phyloP scores from a whole-genome alignment of 345 rosid genomes.

The Gossypium stocksii region DNA sequence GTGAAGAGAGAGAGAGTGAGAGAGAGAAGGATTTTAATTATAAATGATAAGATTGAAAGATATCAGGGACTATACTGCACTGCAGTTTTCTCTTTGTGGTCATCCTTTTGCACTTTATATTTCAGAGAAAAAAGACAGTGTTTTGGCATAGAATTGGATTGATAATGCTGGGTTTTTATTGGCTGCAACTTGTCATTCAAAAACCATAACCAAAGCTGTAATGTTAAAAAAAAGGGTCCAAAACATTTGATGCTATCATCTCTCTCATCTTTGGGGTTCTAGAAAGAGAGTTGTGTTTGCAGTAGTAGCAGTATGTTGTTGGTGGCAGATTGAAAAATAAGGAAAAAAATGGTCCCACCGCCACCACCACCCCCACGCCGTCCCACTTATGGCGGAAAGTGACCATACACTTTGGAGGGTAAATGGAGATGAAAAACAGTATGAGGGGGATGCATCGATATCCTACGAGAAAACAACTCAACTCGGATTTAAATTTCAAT shows the following conservation, averaged over 20 bases:
- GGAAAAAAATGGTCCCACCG: slow-evolving; percentile 34
- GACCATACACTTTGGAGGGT: slow-evolving; percentile 29
- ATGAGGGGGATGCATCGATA: slow-evolving; percentile 14
- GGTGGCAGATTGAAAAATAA: slow-evolving; percentile 19
- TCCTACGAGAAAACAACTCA: not conserved
- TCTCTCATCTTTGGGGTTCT: slow-evolving; percentile 1
- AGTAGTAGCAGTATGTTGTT: slow-evolving; percentile 16
- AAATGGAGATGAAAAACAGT: not conserved
- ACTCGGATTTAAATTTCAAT: not conserved
- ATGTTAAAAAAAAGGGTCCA: not conserved
- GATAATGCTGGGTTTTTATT: slow-evolving; percentile 21
- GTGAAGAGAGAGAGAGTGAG: too few species aligned
- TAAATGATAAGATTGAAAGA: not conserved
- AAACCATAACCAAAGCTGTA: slow-evolving; percentile 8
- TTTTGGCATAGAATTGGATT: slow-evolving; percentile 17
- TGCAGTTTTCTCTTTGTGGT: not conserved
- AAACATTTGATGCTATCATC: not conserved
- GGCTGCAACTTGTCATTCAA: slow-evolving; percentile 35
- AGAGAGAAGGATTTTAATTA: not conserved
- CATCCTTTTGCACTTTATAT: slow-evolving; percentile 1
- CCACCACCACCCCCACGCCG: slow-evolving; percentile 17
- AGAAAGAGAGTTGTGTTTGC: slow-evolving; percentile 8
- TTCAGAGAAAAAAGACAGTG: slow-evolving; percentile 7
- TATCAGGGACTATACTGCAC: not conserved
- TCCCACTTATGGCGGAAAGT: slow-evolving; percentile 48